Percentiles rank a stretch among this genome's conserved stretches.
Evolutionary conservation across 2,329 filamentous ascomycete genomes (phyloP).

Genomic region (Tolypocladium capitatum): DNA sequence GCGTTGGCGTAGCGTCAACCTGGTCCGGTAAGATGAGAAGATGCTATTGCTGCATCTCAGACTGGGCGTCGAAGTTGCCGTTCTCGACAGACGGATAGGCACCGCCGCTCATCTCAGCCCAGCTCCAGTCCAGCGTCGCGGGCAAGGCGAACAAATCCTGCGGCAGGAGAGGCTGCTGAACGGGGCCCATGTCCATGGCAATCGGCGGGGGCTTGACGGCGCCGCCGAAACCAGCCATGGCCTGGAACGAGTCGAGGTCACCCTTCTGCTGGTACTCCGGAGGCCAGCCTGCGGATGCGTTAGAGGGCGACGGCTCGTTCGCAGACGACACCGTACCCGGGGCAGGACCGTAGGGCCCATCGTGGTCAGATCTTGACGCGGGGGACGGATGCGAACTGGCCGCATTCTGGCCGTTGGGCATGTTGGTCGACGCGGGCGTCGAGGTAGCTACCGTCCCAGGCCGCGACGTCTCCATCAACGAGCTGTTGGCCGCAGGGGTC

Average conservation of each 20-base stretch:
- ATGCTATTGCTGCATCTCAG: conserved; percentile 1
- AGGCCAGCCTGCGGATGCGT: conserved; percentile 31
- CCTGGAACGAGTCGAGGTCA: conserved; percentile 31
- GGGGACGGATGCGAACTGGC: conserved; percentile 15
- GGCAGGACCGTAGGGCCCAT: conserved; percentile 10
- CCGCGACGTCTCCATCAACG: conserved; percentile 3
- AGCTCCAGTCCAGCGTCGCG: conserved; percentile 88
- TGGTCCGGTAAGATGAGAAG: no score
- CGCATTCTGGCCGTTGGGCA: background rate
- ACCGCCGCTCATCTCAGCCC: conserved; percentile 55
- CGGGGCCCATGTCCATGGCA: conserved; percentile 21
- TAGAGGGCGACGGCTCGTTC: conserved; percentile 30
- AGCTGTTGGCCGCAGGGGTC: conserved; percentile 1
- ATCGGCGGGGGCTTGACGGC: conserved; percentile 6
- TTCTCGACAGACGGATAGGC: conserved; percentile 52
- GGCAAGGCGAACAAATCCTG: conserved; percentile 93
- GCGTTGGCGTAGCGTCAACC: background rate
- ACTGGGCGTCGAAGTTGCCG: conserved; percentile 30
- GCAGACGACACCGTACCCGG: conserved; percentile 10
- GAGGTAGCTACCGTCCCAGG: background rate
- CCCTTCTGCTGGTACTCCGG: conserved; percentile 28
- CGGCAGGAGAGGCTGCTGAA: conserved; percentile 79
- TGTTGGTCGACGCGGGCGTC: conserved; percentile 2
- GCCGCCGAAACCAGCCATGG: conserved; percentile 31
- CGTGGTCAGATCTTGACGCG: conserved; percentile 9